Conservation (phyloP, 352 stramenopile species). For the Phytophthora melonis region DNA sequence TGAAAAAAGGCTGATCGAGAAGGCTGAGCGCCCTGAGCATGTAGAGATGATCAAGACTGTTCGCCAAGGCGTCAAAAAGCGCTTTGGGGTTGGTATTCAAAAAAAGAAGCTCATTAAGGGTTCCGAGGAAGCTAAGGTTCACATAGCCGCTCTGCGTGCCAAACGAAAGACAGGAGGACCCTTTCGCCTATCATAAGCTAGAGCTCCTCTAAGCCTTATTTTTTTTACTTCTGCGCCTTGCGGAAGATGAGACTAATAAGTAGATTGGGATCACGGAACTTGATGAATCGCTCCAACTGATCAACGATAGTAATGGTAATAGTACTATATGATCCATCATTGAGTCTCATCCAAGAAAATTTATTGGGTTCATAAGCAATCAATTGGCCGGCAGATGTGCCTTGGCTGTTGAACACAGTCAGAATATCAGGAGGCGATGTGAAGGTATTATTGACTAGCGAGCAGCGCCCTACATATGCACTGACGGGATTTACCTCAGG, state of each 20-base stretch:
- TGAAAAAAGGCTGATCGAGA: not conserved
- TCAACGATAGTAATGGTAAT: no score
- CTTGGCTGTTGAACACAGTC: not conserved
- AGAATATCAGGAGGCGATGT: no score
- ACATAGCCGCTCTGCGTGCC: constrained; percentile 3
- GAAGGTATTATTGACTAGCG: constrained; percentile 14
- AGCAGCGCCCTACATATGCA: constrained; percentile 10
- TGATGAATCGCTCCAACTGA: no score
- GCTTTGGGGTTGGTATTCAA: constrained; percentile 8
- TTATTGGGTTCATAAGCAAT: constrained; percentile 2
- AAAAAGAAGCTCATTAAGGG: constrained; percentile 7
- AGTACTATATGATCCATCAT: no score
- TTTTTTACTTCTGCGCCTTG: constrained; percentile 2
- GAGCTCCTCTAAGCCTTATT: not conserved
- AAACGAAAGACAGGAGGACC: no score
- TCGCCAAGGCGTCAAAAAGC: not conserved
- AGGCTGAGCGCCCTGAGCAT: constrained; percentile 7
- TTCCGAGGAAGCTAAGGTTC: constrained; percentile 2
- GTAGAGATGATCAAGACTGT: constrained; percentile 4
- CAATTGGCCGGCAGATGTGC: not conserved
- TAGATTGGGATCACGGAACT: no score
- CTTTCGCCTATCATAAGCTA: not conserved
- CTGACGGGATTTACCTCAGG: constrained; percentile 11
- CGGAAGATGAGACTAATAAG: no score
- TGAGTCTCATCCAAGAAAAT: constrained; percentile 5